Conservation (phyloP, 1,284 basidiomycete genomes). For the Kalmanozyma brasiliensis region DNA sequence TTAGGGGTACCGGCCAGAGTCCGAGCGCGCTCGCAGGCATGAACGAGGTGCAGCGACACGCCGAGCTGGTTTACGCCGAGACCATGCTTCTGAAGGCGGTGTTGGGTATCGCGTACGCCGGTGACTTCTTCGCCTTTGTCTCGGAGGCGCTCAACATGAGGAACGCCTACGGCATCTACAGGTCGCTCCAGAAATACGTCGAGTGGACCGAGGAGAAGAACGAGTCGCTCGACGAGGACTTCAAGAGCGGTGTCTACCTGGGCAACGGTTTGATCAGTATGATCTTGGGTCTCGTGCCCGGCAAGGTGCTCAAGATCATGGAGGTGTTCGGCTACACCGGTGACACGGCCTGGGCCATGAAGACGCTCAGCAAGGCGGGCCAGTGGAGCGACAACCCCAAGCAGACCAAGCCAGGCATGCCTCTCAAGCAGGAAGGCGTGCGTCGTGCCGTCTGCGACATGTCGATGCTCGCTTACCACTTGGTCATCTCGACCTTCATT, state of each 20-base stretch:
- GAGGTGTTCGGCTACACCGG: slow-evolving; percentile 67
- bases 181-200: slow-evolving; percentile 64
- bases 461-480: slow-evolving; percentile 63
- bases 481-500: slow-evolving; percentile 66
- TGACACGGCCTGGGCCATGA: slow-evolving; percentile 55
- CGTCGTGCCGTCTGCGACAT: slow-evolving; percentile 63
- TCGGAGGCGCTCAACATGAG: slow-evolving; percentile 66
- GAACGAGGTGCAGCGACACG: slow-evolving; percentile 63
- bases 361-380: slow-evolving; percentile 58
- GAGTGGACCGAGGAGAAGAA: slow-evolving; percentile 61
- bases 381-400: slow-evolving; percentile 50
- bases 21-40: slow-evolving; percentile 56
- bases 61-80: slow-evolving; percentile 65
- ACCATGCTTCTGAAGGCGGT: slow-evolving; percentile 63
- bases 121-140: slow-evolving; percentile 65
- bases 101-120: slow-evolving; percentile 65
- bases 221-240: slow-evolving; percentile 59
- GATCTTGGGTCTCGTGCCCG: slow-evolving; percentile 65
- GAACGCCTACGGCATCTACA: slow-evolving; percentile 66
- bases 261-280: slow-evolving; percentile 66
- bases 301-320: slow-evolving; percentile 67
- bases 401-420: slow-evolving; percentile 44
- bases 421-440: slow-evolving; percentile 49
- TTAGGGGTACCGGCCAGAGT: slow-evolving; percentile 61
- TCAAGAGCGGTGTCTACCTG: slow-evolving; percentile 65